phyloP scores from a whole-genome alignment of 306 rosid species.

The Cotoneaster glaucophyllus region DNA sequence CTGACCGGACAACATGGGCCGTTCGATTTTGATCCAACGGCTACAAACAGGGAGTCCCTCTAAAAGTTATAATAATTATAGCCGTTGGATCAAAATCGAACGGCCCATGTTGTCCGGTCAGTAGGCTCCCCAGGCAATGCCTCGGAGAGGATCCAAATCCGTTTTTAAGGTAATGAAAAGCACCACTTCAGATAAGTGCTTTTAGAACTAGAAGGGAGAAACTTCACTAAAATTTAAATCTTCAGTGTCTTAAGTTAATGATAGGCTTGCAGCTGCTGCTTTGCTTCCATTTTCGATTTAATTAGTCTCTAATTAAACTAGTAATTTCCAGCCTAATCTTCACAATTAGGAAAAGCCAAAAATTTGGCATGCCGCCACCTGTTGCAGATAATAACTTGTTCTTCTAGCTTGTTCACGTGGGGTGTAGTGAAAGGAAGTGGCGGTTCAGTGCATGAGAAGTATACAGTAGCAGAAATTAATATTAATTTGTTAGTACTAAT shows the following conservation, averaged over 20 bases:
- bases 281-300: constrained; percentile 8
- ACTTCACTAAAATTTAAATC: not conserved
- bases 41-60: too few relatives aligned
- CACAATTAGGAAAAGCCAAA: not conserved
- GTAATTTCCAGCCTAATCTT: not conserved
- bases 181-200: not conserved
- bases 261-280: constrained; percentile 1
- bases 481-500: not conserved
- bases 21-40: too few relatives aligned
- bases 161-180: not conserved
- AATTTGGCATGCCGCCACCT: not conserved
- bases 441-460: constrained; percentile 20
- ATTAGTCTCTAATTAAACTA: not conserved
- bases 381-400: not conserved
- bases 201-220: not conserved
- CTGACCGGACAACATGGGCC: too few relatives aligned
- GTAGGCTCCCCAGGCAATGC: too few relatives aligned
- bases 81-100: too few relatives aligned
- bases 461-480: not conserved
- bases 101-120: too few relatives aligned
- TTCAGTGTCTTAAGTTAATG: not conserved
- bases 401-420: constrained; percentile 36
- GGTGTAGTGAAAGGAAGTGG: constrained; percentile 20
- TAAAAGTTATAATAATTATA: too few relatives aligned
- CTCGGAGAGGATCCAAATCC: too few relatives aligned